phyloP scores from a whole-genome alignment of 805 yeast genomes.

The Kazachstania africana region DNA sequence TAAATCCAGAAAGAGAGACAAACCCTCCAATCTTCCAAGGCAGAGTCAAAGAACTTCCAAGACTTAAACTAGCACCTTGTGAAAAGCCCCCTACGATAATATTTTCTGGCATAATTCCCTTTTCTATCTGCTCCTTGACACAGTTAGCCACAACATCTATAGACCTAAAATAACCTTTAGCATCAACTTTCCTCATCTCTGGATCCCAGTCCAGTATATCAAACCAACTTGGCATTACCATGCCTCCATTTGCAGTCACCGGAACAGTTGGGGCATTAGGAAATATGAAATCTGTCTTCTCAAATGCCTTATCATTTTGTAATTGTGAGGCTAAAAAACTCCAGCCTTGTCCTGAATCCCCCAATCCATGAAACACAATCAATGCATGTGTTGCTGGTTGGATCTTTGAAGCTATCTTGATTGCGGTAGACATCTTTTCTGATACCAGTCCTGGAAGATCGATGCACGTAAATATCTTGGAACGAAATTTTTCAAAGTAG shows the following conservation, averaged over 20 bases:
- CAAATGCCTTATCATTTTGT: conserved; percentile 33
- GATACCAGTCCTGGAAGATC: too few species aligned
- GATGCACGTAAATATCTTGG: too few species aligned
- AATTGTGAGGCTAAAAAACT: conserved; percentile 61
- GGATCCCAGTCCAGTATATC: conserved; percentile 52
- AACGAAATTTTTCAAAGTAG: too few species aligned
- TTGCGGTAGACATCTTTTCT: conserved; percentile 12
- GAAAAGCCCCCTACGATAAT: conserved; percentile 92
- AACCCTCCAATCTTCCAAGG: conserved; percentile 68
- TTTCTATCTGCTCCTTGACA: conserved; percentile 41
- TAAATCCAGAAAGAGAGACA: conserved; percentile 66
- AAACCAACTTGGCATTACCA: conserved; percentile 76
- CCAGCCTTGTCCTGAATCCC: conserved; percentile 90
- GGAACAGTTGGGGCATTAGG: conserved; percentile 80
- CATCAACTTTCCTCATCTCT: conserved; percentile 33
- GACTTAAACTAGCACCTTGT: conserved; percentile 80
- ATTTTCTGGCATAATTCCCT: conserved; percentile 46
- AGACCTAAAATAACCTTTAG: conserved; percentile 40
- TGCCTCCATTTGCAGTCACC: conserved; percentile 56
- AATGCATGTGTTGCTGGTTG: conserved; percentile 47
- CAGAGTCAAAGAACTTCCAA: conserved; percentile 44
- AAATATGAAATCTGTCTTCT: conserved; percentile 61
- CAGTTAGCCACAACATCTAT: conserved; percentile 27
- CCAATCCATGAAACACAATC: conserved; percentile 80
- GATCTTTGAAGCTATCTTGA: conserved; percentile 22